Conservation (phyloP, 2,329 filamentous ascomycete genomes). For the Talaromyces marneffei region DNA sequence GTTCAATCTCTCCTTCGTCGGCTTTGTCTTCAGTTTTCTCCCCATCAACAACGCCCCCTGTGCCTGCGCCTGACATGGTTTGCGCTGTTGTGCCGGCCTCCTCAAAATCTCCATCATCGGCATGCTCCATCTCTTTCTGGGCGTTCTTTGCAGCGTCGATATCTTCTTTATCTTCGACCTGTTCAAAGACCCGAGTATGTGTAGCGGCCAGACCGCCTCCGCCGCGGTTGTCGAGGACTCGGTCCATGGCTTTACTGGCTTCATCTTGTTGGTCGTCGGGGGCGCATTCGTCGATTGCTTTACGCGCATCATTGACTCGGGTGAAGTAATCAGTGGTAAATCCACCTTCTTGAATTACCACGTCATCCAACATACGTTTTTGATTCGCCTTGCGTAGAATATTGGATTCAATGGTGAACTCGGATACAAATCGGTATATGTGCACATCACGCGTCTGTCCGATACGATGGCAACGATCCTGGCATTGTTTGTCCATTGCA, state of each 20-base stretch:
- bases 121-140: constrained; percentile 77
- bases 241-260: constrained; percentile 76
- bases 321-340: constrained; percentile 97
- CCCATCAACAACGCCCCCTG: constrained; percentile 26
- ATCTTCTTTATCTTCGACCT: constrained; percentile 83
- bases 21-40: constrained; percentile 30
- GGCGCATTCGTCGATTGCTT: constrained; percentile 57
- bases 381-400: constrained; percentile 95
- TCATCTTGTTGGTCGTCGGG: constrained; percentile 60
- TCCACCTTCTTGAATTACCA: constrained; percentile 95
- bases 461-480: constrained; percentile 94
- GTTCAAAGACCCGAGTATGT: constrained; percentile 68
- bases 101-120: constrained; percentile 78
- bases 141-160: constrained; percentile 80
- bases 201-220: constrained; percentile 40
- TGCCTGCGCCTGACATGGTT: constrained; percentile 24
- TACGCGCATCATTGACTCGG: constrained; percentile 59
- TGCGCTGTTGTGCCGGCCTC: constrained; percentile 48
- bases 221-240: constrained; percentile 66
- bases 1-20: constrained; percentile 33
- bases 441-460: constrained; percentile 96
- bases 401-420: constrained; percentile 96
- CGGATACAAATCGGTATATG: constrained; percentile 89
- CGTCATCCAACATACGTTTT: constrained; percentile 95
- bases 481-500: constrained; percentile 99